A percentile compares a stretch with the other conserved stretches of the same genome.
Conservation (phyloP, 257 asterid species). For the Schizonepeta tenuifolia region DNA sequence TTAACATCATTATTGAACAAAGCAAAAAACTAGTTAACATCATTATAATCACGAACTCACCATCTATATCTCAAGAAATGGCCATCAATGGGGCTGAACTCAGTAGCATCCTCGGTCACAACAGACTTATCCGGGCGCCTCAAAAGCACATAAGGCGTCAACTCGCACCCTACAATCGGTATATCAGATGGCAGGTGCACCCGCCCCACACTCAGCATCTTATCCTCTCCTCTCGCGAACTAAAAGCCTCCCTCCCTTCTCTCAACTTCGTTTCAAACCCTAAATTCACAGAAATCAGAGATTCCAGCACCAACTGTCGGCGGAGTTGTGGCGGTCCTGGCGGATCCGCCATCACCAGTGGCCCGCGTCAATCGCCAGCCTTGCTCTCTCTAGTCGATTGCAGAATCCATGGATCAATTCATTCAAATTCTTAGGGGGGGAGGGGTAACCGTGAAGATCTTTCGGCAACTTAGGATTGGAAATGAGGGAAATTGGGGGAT, state of each 20-base stretch:
- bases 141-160: constrained; percentile 84
- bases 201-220: constrained; percentile 89
- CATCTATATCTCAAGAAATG: constrained; percentile 78
- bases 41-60: constrained; percentile 45
- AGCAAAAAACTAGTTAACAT: background rate
- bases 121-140: constrained; percentile 64
- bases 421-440: background rate
- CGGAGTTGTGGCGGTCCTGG: constrained; percentile 81
- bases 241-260: constrained; percentile 33
- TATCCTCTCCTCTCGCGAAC: constrained; percentile 34
- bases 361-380: constrained; percentile 71
- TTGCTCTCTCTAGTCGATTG: constrained; percentile 42
- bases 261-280: constrained; percentile 29
- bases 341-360: constrained; percentile 89
- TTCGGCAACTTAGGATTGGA: background rate
- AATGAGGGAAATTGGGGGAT: constrained; percentile 18
- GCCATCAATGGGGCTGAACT: constrained; percentile 69
- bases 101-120: constrained; percentile 68
- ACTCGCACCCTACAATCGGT: constrained; percentile 96
- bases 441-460: background rate
- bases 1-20: constrained; percentile 7
- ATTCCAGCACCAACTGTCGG: constrained; percentile 45
- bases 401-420: constrained; percentile 26
- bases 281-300: constrained; percentile 31
- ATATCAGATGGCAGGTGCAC: constrained; percentile 96